These are phyloP conservation scores for Tuber magnatum DNA, from an alignment of 495 filamentous ascomycete species.

Conservation along the genomic window DNA sequence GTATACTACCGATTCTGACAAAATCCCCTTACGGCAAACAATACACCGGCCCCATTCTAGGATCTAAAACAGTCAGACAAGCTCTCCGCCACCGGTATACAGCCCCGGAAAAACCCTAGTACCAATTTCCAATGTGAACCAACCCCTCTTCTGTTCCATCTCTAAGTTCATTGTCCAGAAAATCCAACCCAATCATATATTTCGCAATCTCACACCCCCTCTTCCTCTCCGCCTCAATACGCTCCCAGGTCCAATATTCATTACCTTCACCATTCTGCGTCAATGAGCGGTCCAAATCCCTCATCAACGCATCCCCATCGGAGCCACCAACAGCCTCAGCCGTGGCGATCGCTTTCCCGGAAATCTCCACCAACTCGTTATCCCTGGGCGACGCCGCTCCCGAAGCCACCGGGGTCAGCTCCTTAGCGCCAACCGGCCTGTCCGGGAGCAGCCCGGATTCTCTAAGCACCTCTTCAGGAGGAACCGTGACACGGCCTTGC, in stretches of 20 bases:
- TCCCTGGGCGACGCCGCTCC: conserved; percentile 31
- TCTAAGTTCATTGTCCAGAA: conserved; percentile 45
- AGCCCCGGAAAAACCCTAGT: conserved; percentile 7
- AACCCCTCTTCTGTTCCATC: conserved; percentile 44
- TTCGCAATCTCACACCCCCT: conserved; percentile 52
- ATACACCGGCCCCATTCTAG: neutral
- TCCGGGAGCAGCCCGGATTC: conserved; percentile 61
- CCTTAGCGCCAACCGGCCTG: conserved; percentile 40
- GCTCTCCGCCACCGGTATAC: neutral
- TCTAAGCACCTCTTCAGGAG: conserved; percentile 67
- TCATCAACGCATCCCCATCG: conserved; percentile 59
- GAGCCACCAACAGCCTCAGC: conserved; percentile 61
- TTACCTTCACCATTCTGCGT: conserved; percentile 42
- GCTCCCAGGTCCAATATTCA: conserved; percentile 50
- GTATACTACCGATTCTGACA: neutral
- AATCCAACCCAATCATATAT: conserved; percentile 49
- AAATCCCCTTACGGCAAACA: neutral
- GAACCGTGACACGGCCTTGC: conserved; percentile 73
- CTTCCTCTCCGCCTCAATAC: conserved; percentile 53
- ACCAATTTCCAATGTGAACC: conserved; percentile 38
- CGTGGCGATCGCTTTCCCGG: conserved; percentile 72
- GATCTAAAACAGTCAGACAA: neutral
- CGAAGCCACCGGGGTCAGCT: conserved; percentile 40
- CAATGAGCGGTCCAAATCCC: conserved; percentile 31
- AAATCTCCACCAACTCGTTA: conserved; percentile 59